phyloP scores from a whole-genome alignment of 768 basidiomycete species.

The Leccinum incarnatum region DNA sequence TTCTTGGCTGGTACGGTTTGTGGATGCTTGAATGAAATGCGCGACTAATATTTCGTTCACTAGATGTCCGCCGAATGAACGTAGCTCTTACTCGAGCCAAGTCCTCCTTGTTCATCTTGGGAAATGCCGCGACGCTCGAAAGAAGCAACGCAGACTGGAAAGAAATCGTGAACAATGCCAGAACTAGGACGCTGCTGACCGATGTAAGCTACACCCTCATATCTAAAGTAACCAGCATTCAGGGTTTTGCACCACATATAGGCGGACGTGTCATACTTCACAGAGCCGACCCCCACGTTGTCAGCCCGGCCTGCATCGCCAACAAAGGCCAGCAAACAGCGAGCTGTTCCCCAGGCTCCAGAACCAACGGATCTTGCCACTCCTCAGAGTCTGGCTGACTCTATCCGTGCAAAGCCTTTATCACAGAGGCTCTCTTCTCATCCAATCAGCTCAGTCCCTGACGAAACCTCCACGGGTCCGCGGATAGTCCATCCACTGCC shows the following conservation, averaged over 20 bases:
- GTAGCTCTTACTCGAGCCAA: conserved; percentile 98
- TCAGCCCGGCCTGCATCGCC: conserved; percentile 21
- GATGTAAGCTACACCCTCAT: conserved; percentile 43
- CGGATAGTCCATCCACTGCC: neutral
- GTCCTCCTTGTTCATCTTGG: conserved; percentile 91
- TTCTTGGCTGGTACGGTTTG: conserved; percentile 70
- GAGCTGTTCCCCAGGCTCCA: conserved; percentile 11
- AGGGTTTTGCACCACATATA: conserved; percentile 6
- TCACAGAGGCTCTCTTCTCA: conserved; percentile 12
- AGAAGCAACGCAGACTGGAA: conserved; percentile 81
- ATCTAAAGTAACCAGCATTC: neutral
- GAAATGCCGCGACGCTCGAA: conserved; percentile 86
- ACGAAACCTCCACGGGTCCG: neutral
- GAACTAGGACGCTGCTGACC: conserved; percentile 56
- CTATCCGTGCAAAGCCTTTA: conserved; percentile 25
- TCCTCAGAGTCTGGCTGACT: conserved; percentile 35
- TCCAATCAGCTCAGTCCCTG: neutral
- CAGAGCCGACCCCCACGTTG: conserved; percentile 21
- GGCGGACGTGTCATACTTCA: conserved; percentile 40
- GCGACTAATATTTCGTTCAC: neutral
- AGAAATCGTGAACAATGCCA: conserved; percentile 73
- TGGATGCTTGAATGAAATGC: neutral
- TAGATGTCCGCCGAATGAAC: conserved; percentile 90
- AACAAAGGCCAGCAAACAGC: conserved; percentile 23
- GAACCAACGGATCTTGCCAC: conserved; percentile 38